Evolutionary conservation across 1,139 yeast species (phyloP), one percentile per base, ranked within the genome.

Genomic region (Candida labiduridarum): DNA sequence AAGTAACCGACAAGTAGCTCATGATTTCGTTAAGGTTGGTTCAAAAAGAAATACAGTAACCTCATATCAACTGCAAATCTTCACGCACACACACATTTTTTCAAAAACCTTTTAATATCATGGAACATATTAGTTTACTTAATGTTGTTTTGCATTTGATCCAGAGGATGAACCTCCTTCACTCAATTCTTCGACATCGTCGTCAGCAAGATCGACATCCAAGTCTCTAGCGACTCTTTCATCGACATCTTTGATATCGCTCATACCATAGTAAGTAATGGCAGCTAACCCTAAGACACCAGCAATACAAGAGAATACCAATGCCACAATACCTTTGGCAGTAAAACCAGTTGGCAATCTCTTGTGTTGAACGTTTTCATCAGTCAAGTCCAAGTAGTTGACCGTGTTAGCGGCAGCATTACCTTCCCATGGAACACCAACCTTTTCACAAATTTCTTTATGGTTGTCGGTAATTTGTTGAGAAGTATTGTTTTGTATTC

Each of bases 291-390:
- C 92, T 54, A 74, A 76, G 22, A 85, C 41, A 19, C 85, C 91
- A 43, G 79, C 75, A n/a, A 79, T 39, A 41, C 84, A 74, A 30
- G 89, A 84, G 47, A 83, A 64, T 0, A 75, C 67, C 52, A 86
- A 66, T 9, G 91, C 91, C 55, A 84, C 66, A 62, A 84, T 85
- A 44, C 92, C 92, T 66, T 80, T 83, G 19, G 76, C 61, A 2
- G 92, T 85, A 67, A 86, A 86, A 6, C 92, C 91, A 41, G 71
- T 73, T 2, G 92, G 91, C 54, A 86, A 74, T 15, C 85, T 80
- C 6, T 65, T 59, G 15, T 71, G 72, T 65, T 86, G 92, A 42
- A 72, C 63, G 48, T 78, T 76, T 63, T 85, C 84, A 19, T 87
- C 87, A 2, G 68, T 59, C 59, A 86, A 69, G 55, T 85, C 76